These are phyloP conservation scores for Solanum pennellii DNA, from an alignment of 257 asterid species.

Conservation along the genomic window DNA sequence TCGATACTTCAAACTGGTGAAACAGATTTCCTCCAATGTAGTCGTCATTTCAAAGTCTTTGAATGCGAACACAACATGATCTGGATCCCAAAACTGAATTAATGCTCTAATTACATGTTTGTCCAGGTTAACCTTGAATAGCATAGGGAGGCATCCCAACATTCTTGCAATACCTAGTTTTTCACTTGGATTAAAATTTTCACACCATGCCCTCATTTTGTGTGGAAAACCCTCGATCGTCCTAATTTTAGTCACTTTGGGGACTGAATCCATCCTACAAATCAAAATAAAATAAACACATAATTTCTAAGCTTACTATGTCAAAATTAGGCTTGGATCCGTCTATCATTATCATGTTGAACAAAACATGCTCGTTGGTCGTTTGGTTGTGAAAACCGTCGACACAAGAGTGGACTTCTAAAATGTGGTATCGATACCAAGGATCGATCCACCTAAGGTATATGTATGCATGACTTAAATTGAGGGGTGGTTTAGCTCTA, in stretches of 20 bases:
- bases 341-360: not conserved
- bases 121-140: too few relatives aligned
- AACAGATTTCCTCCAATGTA: too few relatives aligned
- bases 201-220: not conserved
- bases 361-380: not conserved
- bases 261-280: not conserved
- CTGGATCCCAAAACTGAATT: not conserved
- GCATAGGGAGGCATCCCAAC: not conserved
- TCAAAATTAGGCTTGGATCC: not conserved
- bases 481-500: not conserved
- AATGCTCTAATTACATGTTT: not conserved
- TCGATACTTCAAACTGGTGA: too few relatives aligned
- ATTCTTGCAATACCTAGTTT: too few relatives aligned
- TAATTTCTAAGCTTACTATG: not conserved
- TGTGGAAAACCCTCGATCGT: too few relatives aligned
- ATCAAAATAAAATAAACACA: too few relatives aligned
- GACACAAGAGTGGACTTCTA: not conserved
- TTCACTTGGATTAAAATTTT: not conserved
- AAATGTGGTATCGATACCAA: not conserved
- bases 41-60: too few relatives aligned
- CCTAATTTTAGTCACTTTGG: not conserved
- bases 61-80: too few relatives aligned
- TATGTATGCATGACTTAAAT: not conserved
- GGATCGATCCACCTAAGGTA: not conserved
- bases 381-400: fast-evolving